Percentiles rank a stretch among this genome's conserved stretches.
phyloP scores from a whole-genome alignment of 2,329 filamentous ascomycete genomes.

The Chaetomium strumarium region DNA sequence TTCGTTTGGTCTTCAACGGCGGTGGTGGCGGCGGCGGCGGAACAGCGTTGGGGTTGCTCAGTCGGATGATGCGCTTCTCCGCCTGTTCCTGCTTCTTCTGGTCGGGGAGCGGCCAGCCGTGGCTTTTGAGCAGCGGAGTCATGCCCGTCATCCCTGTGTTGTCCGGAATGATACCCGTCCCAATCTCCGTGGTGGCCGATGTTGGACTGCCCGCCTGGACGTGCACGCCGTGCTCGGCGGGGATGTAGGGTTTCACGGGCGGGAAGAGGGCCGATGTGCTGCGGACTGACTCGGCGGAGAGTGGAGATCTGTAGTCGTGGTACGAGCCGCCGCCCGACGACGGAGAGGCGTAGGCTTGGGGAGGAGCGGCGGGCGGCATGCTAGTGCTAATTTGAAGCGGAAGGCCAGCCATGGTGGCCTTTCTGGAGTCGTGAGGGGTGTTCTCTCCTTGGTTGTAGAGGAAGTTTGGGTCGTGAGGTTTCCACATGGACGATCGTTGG shows the following conservation, averaged over 20 bases:
- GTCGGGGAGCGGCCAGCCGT: constrained; percentile 13
- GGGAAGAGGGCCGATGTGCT: constrained; percentile 34
- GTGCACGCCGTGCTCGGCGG: constrained; percentile 27
- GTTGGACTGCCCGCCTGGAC: constrained; percentile 12
- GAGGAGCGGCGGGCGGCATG: constrained; percentile 19
- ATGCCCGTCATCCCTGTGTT: constrained; percentile 2
- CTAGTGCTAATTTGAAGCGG: constrained; percentile 25
- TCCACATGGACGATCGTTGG: constrained; percentile 20
- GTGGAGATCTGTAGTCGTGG: constrained; percentile 26
- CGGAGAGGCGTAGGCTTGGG: constrained; percentile 23
- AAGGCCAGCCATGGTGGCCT: constrained; percentile 9
- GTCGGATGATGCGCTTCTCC: not conserved
- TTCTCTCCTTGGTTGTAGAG: constrained; percentile 8
- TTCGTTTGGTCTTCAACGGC: constrained; percentile 14
- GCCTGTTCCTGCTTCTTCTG: not conserved
- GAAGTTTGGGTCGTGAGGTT: constrained; percentile 14
- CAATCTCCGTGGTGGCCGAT: not conserved
- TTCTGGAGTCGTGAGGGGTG: constrained; percentile 9
- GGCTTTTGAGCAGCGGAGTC: constrained; percentile 18
- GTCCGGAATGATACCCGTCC: too few relatives aligned
- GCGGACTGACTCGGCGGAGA: constrained; percentile 27
- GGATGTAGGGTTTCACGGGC: constrained; percentile 25
- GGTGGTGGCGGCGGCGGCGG: constrained; percentile 11
- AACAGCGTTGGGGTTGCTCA: not conserved
- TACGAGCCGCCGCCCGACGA: constrained; percentile 20